Evolutionary conservation across 1,139 yeast genomes (phyloP).

Genomic region (Magnusiomyces tetraspermus): DNA sequence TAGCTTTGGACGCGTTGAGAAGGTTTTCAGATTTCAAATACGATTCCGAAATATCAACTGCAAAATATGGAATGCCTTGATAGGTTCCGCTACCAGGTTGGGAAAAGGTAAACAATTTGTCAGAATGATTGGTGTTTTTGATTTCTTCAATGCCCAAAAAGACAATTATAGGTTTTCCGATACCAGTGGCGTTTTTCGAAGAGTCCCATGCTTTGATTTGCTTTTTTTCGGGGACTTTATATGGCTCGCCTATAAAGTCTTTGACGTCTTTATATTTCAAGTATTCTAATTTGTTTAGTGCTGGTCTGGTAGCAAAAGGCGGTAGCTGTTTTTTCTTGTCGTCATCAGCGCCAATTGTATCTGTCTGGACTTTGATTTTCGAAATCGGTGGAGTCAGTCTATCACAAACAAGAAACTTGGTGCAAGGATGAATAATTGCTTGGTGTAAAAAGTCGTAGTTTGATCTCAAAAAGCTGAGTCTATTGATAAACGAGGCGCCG

Average conservation of each 20-base stretch:
- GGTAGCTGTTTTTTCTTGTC: background rate
- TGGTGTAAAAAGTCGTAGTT: slow-evolving; percentile 49
- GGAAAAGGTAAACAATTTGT: background rate
- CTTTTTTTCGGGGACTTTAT: slow-evolving; percentile 22
- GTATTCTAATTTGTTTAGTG: slow-evolving; percentile 15
- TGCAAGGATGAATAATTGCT: slow-evolving; percentile 43
- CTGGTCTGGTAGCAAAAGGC: slow-evolving; percentile 4
- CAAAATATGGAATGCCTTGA: slow-evolving; percentile 68
- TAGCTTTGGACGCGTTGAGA: slow-evolving; percentile 15
- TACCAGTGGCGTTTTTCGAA: slow-evolving; percentile 32
- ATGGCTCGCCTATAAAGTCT: slow-evolving; percentile 31
- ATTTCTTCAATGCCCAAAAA: slow-evolving; percentile 65
- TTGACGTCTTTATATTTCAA: slow-evolving; percentile 22
- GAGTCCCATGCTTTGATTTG: slow-evolving; percentile 28
- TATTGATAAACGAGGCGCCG: slow-evolving; percentile 56
- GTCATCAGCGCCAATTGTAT: background rate
- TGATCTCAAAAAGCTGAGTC: slow-evolving; percentile 71
- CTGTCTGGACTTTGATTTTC: background rate
- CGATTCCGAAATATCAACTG: slow-evolving; percentile 49
- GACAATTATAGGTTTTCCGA: slow-evolving; percentile 36
- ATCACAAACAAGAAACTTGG: slow-evolving; percentile 50
- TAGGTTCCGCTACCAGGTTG: slow-evolving; percentile 28
- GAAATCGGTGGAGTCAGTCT: slow-evolving; percentile 25
- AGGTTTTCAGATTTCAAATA: slow-evolving; percentile 15
- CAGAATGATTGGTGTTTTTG: no score